phyloP scores from a whole-genome alignment of 768 basidiomycete species.

The Leccinum aurantiacum region DNA sequence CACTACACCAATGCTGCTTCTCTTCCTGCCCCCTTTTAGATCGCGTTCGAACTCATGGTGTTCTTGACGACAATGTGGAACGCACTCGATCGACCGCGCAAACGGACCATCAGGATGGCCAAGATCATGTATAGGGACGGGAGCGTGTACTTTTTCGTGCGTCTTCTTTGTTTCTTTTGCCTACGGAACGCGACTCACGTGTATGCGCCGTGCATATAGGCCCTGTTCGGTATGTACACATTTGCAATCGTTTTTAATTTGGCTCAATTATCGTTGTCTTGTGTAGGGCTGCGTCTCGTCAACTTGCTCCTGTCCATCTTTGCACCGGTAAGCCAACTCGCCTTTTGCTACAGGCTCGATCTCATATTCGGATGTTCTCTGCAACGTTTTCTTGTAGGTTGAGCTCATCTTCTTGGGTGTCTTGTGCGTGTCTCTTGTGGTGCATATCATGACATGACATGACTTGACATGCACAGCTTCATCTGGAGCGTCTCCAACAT shows the following conservation, averaged over 20 bases:
- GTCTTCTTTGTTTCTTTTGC: not conserved
- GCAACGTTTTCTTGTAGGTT: no score
- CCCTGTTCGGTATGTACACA: slow-evolving; percentile 24
- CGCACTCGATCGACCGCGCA: not conserved
- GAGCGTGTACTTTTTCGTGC: slow-evolving; percentile 26
- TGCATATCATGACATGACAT: not conserved
- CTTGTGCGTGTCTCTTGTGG: slow-evolving; percentile 16
- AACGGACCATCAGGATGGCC: slow-evolving; percentile 16
- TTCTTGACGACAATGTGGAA: slow-evolving; percentile 10
- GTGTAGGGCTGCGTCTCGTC: slow-evolving; percentile 22
- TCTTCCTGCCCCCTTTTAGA: slow-evolving; percentile 9
- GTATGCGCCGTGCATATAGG: not conserved
- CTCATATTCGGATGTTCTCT: not conserved
- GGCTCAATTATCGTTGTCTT: not conserved
- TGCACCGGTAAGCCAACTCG: slow-evolving; percentile 21
- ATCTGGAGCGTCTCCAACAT: slow-evolving; percentile 28
- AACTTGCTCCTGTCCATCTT: slow-evolving; percentile 19
- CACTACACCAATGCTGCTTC: not conserved
- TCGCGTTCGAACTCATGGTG: slow-evolving; percentile 31
- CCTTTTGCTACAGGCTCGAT: no score
- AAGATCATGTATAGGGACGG: slow-evolving; percentile 20
- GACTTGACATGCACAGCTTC: slow-evolving; percentile 24
- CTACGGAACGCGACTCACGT: not conserved
- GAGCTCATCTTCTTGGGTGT: slow-evolving; percentile 24
- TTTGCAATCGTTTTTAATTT: not conserved